These are phyloP conservation scores for Colletotrichum sp. DNA, from an alignment of 2,329 filamentous ascomycete genomes.

Conservation along the genomic window DNA sequence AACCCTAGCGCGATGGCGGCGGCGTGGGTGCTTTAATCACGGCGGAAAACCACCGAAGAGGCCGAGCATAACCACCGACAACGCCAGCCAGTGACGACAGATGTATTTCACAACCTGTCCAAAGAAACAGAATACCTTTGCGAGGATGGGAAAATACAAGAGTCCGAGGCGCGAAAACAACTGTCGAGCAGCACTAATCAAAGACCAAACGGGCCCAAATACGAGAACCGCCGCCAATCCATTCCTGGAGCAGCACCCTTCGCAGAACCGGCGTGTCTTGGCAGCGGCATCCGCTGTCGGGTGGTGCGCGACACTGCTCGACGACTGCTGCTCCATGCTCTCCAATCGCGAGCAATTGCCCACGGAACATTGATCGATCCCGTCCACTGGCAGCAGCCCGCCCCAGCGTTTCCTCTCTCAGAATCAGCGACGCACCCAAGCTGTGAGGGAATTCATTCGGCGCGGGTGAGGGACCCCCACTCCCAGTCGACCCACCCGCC, in stretches of 20 bases:
- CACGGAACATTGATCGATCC: background rate
- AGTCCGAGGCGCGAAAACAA: conserved; percentile 6
- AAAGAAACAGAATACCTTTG: background rate
- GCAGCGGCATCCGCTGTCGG: background rate
- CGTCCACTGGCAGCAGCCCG: background rate
- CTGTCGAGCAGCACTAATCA: background rate
- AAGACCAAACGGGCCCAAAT: background rate
- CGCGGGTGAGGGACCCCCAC: background rate
- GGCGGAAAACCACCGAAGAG: background rate
- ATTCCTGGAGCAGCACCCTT: conserved; percentile 11
- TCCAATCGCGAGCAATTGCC: background rate
- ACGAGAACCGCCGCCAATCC: conserved; percentile 17
- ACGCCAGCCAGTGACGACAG: background rate
- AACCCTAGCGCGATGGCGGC: background rate
- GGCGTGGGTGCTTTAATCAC: background rate
- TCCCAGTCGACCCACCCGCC: background rate
- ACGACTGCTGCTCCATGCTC: background rate
- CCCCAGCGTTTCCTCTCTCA: background rate
- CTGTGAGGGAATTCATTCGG: background rate
- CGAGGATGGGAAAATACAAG: background rate
- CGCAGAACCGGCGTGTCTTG: conserved; percentile 11
- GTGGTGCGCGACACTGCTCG: background rate
- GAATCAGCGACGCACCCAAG: background rate
- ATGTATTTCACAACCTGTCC: background rate
- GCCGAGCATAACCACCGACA: background rate